These are phyloP conservation scores for Hymenoscyphus fructigenus DNA, from an alignment of 2,329 filamentous ascomycete genomes.

Conservation along the genomic window DNA sequence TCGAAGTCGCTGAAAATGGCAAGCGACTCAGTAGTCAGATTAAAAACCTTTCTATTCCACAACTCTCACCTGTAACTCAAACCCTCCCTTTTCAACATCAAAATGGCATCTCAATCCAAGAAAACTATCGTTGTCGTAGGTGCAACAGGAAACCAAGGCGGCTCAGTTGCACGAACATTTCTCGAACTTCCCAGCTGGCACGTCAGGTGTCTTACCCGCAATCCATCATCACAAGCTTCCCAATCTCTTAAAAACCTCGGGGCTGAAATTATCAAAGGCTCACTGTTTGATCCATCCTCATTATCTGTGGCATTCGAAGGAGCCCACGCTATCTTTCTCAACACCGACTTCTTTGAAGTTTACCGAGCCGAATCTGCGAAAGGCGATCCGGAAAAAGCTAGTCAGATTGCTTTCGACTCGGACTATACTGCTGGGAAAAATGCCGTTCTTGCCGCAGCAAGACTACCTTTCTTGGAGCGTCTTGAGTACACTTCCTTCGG, in stretches of 20 bases:
- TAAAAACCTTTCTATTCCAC: no score
- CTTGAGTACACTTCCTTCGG: slow-evolving; percentile 43
- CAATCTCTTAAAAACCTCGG: slow-evolving; percentile 41
- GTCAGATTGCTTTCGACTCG: slow-evolving; percentile 20
- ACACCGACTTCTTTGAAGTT: slow-evolving; percentile 42
- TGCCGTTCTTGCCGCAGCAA: slow-evolving; percentile 31
- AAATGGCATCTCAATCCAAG: background rate
- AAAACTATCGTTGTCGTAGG: slow-evolving; percentile 57
- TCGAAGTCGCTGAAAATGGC: no score
- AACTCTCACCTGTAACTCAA: no score
- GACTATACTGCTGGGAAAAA: slow-evolving; percentile 33
- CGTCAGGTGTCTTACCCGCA: slow-evolving; percentile 47
- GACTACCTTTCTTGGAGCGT: slow-evolving; percentile 36
- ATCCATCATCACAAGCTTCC: slow-evolving; percentile 42
- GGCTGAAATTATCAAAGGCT: slow-evolving; percentile 43
- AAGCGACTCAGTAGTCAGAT: no score
- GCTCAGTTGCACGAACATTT: slow-evolving; percentile 2
- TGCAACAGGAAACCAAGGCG: slow-evolving; percentile 49
- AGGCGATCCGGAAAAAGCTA: slow-evolving; percentile 5
- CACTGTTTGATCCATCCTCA: slow-evolving; percentile 42
- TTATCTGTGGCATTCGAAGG: slow-evolving; percentile 43
- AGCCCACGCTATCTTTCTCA: slow-evolving; percentile 52
- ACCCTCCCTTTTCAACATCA: slow-evolving; percentile 10
- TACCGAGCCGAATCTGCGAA: slow-evolving; percentile 42
- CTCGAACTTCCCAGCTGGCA: background rate